Evolutionary conservation across 305 asterid genomes (phyloP).

Genomic region (Fraxinus platypoda): DNA sequence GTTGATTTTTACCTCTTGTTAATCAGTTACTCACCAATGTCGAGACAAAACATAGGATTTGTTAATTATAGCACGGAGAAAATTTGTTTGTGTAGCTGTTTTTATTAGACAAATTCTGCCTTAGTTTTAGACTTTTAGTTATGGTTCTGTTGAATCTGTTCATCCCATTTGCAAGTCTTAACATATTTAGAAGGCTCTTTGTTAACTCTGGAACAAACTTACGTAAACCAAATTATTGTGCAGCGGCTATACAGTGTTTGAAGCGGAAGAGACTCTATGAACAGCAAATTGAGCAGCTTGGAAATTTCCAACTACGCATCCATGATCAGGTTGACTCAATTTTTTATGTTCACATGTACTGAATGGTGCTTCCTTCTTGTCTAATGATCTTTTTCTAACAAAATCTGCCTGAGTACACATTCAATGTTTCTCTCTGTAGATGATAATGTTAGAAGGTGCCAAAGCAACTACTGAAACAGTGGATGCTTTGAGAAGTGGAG

Average conservation of each 20-base stretch:
- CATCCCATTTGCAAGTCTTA: background rate
- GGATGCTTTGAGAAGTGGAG: constrained; percentile 23
- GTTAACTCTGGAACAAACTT: constrained; percentile 18
- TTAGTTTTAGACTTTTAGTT: background rate
- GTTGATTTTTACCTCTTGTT: background rate
- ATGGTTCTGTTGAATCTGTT: background rate
- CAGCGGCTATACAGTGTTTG: constrained; percentile 66
- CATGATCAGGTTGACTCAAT: constrained; percentile 53
- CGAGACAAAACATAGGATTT: background rate
- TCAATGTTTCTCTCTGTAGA: constrained; percentile 1
- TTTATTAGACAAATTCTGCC: background rate
- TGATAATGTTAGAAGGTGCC: constrained; percentile 30
- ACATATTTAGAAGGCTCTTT: background rate
- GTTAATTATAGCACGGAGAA: background rate
- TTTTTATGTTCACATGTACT: background rate
- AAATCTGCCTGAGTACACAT: background rate
- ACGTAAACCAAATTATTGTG: constrained; percentile 19
- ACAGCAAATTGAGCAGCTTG: constrained; percentile 60
- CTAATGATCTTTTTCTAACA: background rate
- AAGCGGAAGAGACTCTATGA: constrained; percentile 60
- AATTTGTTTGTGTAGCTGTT: background rate
- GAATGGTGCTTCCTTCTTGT: background rate
- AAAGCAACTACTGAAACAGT: constrained; percentile 27
- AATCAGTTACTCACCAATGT: background rate
- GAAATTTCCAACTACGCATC: constrained; percentile 59